Conservation (phyloP, 352 stramenopile species). For the Phytophthora pistaciae region DNA sequence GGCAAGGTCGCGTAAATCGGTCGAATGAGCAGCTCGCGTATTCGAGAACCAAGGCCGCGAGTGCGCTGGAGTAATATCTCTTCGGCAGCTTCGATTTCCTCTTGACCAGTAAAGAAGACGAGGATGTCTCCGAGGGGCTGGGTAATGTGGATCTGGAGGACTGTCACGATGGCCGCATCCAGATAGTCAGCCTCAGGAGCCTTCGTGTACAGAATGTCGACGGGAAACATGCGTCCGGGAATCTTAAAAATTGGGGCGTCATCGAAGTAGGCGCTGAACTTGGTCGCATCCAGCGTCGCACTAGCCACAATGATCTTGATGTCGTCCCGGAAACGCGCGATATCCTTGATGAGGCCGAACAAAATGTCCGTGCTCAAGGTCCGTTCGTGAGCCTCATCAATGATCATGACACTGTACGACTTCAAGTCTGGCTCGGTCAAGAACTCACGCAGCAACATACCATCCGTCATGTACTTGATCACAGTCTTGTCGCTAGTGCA, state of each 20-base stretch:
- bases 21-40: conserved; percentile 98
- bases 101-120: conserved; percentile 99
- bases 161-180: conserved; percentile 98
- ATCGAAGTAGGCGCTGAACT: conserved; percentile 99
- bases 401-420: conserved; percentile 98
- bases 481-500: conserved; percentile 98
- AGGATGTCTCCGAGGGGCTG: conserved; percentile 98
- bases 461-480: conserved; percentile 99
- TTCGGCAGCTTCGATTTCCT: conserved; percentile 99
- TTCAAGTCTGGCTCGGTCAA: conserved; percentile 97
- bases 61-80: conserved; percentile 96
- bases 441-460: conserved; percentile 99
- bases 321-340: conserved; percentile 96
- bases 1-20: conserved; percentile 99
- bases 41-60: conserved; percentile 94
- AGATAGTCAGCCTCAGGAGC: conserved; percentile 99
- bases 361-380: conserved; percentile 99
- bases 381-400: conserved; percentile 99
- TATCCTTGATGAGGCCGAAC: conserved; percentile 99
- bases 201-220: conserved; percentile 99
- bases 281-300: conserved; percentile 98
- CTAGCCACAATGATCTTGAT: conserved; percentile 98
- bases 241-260: conserved; percentile 99
- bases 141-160: conserved; percentile 99
- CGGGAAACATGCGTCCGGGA: conserved; percentile 95